phyloP scores from a whole-genome alignment of 164 flowering plant genomes.

The Macadamia integrifolia region DNA sequence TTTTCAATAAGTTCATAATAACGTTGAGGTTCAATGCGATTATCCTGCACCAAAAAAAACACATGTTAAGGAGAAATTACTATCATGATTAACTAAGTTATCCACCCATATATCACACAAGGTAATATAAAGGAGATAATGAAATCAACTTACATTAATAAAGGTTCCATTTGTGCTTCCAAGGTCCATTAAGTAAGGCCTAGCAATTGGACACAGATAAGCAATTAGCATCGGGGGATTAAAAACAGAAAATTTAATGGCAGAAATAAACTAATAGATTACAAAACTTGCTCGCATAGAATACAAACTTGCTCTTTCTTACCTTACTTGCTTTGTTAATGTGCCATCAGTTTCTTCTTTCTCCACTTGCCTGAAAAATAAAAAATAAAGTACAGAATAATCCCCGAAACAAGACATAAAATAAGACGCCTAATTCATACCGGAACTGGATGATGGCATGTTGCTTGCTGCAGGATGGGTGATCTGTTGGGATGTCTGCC shows the following conservation, averaged over 20 bases:
- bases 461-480: conserved; percentile 99
- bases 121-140: not conserved
- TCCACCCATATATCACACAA: no score
- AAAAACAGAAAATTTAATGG: conserved; percentile 3
- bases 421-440: conserved; percentile 27
- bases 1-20: conserved; percentile 84
- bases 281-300: not conserved
- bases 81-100: not conserved
- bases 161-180: conserved; percentile 97
- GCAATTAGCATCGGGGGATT: conserved; percentile 13
- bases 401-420: conserved; percentile 5
- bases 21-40: conserved; percentile 74
- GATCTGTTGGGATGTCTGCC: conserved; percentile 94
- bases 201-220: conserved; percentile 14
- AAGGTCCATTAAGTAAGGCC: conserved; percentile 97
- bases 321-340: conserved; percentile 66
- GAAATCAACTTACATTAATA: conserved; percentile 63
- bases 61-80: conserved; percentile 12
- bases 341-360: conserved; percentile 84
- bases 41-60: conserved; percentile 55
- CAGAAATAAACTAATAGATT: not conserved
- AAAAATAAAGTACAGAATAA: conserved; percentile 1
- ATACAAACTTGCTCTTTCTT: no score
- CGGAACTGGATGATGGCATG: conserved; percentile 91
- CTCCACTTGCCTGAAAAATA: conserved; percentile 66